Evolutionary conservation across 352 stramenopile genomes (phyloP), one percentile per base, ranked within the genome.

Genomic region (Plasmopara viticola): DNA sequence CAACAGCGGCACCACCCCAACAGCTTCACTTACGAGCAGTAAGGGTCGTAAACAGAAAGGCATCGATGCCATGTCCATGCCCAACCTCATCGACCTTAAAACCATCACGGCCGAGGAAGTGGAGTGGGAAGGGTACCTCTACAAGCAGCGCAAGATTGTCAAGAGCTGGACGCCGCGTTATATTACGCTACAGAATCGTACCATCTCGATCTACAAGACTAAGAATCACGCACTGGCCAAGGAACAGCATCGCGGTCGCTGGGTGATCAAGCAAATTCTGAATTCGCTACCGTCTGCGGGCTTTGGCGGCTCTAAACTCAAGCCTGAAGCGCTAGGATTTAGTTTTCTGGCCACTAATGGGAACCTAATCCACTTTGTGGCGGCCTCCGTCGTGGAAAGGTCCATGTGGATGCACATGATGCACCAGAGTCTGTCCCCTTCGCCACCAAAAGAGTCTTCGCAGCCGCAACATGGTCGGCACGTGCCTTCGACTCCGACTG

Each of bases 111-210:
- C 68, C 54, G 83, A 91, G 48, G 82, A 92, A 44, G 58, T 94
- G 44, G 84, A 94, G 64, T 94, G 84, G 84, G 84, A 94, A 54
- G 84, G 84, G 2, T 94, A 94, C 53, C 53, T 94, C 12, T 94
- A 92, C 71, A 94, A 94, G 66, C 84, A 94, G 59, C 79, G 81
- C 57, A 90, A 92, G 68, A 80, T 94, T 54, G 84, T 94, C 48
- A 92, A 92, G 72, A 91, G 79, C 69, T 94, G 84, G 84, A 90
- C 77, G 41, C 81, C 79, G 39, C 78, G 84, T 2, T 94, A 94
- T 64, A 87, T 92, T 47, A 94, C 81, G 59, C 63, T 94, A 33
- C 72, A 90, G 64, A 88, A 90, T 62, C 69, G 77, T 45, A 87
- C 78, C 8, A 52, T 92, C 33, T 84, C 81, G 9, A 78, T 90